Base-by-base conservation (phyloP, 208 protist genomes). In the Leishmania lainsoni region DNA sequence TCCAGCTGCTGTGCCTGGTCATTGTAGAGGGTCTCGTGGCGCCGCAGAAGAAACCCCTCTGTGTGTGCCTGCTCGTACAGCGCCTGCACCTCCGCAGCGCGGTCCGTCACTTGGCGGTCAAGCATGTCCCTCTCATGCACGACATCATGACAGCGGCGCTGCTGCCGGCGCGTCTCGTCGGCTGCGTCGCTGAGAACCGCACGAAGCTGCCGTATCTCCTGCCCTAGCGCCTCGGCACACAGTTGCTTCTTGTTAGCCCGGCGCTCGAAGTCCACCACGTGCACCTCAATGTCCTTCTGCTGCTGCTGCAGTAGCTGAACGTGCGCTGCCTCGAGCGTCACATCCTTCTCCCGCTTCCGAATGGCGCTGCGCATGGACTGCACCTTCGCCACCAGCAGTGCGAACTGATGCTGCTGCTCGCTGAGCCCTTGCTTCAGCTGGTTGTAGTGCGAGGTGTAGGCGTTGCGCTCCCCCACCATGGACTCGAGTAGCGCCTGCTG, bases 31-130 rank as follows among this genome's bases (percentile, higher is more conserved):
- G 86, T 80, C 86, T 99, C 98, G 61, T 98, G 98, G 76, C 99
- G 98, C 78, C 92, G 87, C 6, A 99, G 89, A 48, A 95, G 94
- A 20, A 91, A 87, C 84, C 98, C 88, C 81, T 99, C 96, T 32
- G 99, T 96, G 79, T 95, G 97, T n/a, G 99, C 95, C 82, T 98
- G 98, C 78, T 99, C 98, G 86, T 99, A 99, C 14, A 99, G 83
- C 66, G 90, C 72, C 66, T 92, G 90, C 22, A 99, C 90, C 89
- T 99, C 98, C 83, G 98, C 93, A 69, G 98, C 96, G 42, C 98
- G 89, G 68, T 95, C 79, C 61, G 99, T 98, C n/a, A 99, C 91
- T 83, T 99, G 95, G 52, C 90, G 90, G 61, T 89, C 87, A 8
- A 99, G 90, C 20, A 98, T 90, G 83, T 99, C 98, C 45, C 98